These are phyloP conservation scores for Prunus fruticosa DNA, from an alignment of 306 rosid genomes.

Conservation along the genomic window DNA sequence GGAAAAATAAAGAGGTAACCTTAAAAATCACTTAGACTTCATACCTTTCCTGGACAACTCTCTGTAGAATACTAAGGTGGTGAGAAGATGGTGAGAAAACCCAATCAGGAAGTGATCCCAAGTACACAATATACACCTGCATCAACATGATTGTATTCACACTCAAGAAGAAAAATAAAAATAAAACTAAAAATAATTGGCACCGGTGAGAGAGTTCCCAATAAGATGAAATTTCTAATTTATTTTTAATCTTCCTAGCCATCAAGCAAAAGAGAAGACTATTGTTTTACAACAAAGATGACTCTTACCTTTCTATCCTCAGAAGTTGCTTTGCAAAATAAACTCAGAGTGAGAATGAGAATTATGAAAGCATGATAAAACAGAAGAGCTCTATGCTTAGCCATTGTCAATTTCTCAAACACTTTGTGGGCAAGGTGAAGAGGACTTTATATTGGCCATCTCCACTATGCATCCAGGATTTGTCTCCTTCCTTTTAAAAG, in stretches of 20 bases:
- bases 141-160: not conserved
- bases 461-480: not conserved
- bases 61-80: constrained; percentile 2
- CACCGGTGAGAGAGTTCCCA: not conserved
- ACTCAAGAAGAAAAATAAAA: not conserved
- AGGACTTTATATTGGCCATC: not conserved
- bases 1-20: not conserved
- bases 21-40: not conserved
- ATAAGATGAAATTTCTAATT: not conserved
- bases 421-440: not conserved
- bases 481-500: not conserved
- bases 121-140: constrained; percentile 15
- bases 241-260: not conserved
- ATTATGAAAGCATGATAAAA: not conserved
- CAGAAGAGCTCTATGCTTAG: not conserved
- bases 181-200: not conserved
- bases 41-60: not conserved
- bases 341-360: not conserved
- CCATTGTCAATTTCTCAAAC: not conserved
- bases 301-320: not conserved
- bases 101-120: constrained; percentile 10
- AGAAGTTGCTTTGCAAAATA: not conserved
- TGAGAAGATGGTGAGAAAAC: not conserved
- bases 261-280: not conserved
- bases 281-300: not conserved